Base-by-base conservation (phyloP, 2,329 filamentous ascomycete species). In the Diplodia seriata region DNA sequence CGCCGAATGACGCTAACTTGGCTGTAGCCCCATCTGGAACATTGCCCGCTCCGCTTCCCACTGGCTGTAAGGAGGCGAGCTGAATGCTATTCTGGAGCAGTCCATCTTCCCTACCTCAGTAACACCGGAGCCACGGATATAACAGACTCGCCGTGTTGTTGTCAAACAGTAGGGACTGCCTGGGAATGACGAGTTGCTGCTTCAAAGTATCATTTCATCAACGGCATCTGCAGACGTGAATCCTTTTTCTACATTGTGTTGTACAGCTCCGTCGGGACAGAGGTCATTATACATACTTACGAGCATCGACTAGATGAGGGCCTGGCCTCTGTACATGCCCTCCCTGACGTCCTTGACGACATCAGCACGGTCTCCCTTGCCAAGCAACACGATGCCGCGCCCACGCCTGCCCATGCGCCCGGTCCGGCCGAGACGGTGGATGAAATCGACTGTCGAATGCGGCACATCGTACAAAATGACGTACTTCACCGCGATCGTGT, bases 381-480 rank as follows among this genome's bases (percentile, higher is more conserved):
- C 94, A 1, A 97, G 92, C 43, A 99, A 82, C 33, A 98, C 94
- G 71, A 98, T 89, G 23, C 93, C 95, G 67, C 94, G 86, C 18
- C 95, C 95, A 77, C 95, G 87, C 70, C 93, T 87, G 2, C 93
- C 93, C 93, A 98, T 98, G 40, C 95, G 87, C 0, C 95, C 95
- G 1, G 95, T 93, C 68, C 95, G 87, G 18, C 95, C 95, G 4
- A 98, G 87, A 18, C 96, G 90, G 79, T 99, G 96, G 75, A 99
- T 97, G 75, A 99, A 99, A 79, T 99, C 96, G 69, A 99, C 96
- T 0, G 93, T 97, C 0, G 92, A 97, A 76, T 98, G 94, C 4
- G 95, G 95, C n/a, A 99, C 94, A 77, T 99, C 93, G 78, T 97
- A 98, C 31, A 99, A 82, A 66, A 99, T 90, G 64, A 99, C 95